Base-by-base conservation (phyloP, 345 rosid species). In the Salix viminalis region DNA sequence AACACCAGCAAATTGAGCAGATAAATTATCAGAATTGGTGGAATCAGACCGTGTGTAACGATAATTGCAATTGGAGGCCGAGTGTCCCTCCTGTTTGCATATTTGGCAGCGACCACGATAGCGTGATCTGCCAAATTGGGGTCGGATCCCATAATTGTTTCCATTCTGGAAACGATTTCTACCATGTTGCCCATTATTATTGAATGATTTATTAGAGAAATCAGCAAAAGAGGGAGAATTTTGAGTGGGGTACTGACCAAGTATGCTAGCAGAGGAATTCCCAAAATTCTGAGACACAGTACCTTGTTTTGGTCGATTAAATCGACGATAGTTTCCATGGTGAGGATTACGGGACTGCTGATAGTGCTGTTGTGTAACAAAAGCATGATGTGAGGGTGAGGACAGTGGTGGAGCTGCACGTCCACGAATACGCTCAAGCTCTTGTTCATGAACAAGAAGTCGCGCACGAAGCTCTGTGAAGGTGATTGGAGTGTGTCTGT, bases 331-430 rank as follows among this genome's bases (percentile, higher is more conserved):
- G 5, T 16, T 50, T 0, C 56, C 56, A 50, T 18, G 56, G 5
- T 6, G 5, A 50, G 56, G 1, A 50, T 50, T 50, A 7, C n/a
- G 8, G 0, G 2, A 21, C 0, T 5, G 4, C 1, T 26, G 28
- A 60, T 23, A 60, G 1, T n/a, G 30, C 1, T 60, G 2, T 21
- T 60, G 30, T 0, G 30, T 0, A 0, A 60, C 14, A 13, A 60
- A 21, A 60, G 30, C 6, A 0, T 26, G 12, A 21, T 61, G 32
- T 23, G 32, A 12, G 6, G 4, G 30, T 26, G 12, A 4, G 2
- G 15, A 15, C 32, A 61, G 2, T 0, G 30, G 65, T 61, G 32
- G 30, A 21, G 65, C 0, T 21, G 30, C 30, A 23, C 4, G 32
- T 21, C 28, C 24, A 21, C 0, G 6, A 26, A 12, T 26, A 61